Base-by-base conservation (phyloP, 495 filamentous ascomycete species). In the Annulohypoxylon nitens region DNA sequence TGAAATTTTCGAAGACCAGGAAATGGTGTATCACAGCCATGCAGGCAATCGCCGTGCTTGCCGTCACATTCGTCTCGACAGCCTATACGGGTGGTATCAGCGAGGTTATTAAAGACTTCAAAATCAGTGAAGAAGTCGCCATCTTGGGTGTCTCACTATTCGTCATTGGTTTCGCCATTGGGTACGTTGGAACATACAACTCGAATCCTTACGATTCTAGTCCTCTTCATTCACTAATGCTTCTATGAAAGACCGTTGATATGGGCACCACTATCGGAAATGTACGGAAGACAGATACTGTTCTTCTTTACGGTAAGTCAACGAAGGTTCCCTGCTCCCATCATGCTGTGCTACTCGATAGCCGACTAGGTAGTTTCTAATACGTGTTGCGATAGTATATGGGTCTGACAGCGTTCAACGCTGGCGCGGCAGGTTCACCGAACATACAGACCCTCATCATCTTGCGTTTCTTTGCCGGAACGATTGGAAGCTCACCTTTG, bases 401-500 rank as follows among this genome's bases (percentile, higher is more conserved):
- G 37, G 84, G 84, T 23, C 84, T 93, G 33, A 88, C 91, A 18
- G 87, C 88, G 0, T 94, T 95, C 83, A 93, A 88, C 72, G 89
- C 87, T 67, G 92, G 86, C 23, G 86, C 86, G 48, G 87, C 89
- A 2, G 86, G 88, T 12, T 78, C 90, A 0, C 82, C 88, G 67
- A 93, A 92, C 70, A 86, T 89, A 53, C 79, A 86, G 71, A 88
- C 89, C 2, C 81, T 96, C 1, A 81, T 94, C 58, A 87, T 94
- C 69, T 85, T 94, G 30, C 90, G 93, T 23, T 93, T 94, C 85
- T 90, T 94, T 61, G 91, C 90, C 26, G 91, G 93, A 59, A 84
- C 91, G n/a, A 93, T 93, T 78, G 93, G 93, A 33, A 89, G 90
- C 2, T 91, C 90, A 0, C 88, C 91, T 33, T 74, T 94, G 62